These are phyloP conservation scores for Ogataea allantospora DNA, from an alignment of 805 yeast genomes.

Conservation along the genomic window DNA sequence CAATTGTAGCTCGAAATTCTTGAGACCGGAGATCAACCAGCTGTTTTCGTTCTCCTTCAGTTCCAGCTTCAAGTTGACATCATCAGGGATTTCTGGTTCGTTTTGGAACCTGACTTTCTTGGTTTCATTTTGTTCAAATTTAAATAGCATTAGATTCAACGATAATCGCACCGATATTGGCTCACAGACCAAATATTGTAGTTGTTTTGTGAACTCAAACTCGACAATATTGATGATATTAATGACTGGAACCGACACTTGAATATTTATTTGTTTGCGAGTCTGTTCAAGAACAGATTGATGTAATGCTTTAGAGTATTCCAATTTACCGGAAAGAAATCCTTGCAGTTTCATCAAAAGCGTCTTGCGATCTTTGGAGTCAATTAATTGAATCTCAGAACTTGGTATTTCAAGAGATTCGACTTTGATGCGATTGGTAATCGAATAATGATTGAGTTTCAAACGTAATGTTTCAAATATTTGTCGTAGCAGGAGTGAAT, in stretches of 20 bases:
- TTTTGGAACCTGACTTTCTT: constrained; percentile 31
- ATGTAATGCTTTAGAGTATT: constrained; percentile 4
- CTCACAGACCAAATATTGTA: constrained; percentile 59
- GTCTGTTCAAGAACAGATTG: constrained; percentile 2
- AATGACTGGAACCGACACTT: constrained; percentile 61
- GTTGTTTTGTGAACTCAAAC: constrained; percentile 37
- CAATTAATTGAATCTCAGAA: too few relatives aligned
- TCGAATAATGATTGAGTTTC: constrained; percentile 30
- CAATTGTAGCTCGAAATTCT: constrained; percentile 43
- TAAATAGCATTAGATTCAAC: constrained; percentile 32
- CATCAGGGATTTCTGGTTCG: constrained; percentile 20
- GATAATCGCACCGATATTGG: constrained; percentile 48
- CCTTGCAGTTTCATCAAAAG: constrained; percentile 17
- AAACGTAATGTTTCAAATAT: constrained; percentile 23
- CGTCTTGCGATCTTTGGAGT: too few relatives aligned
- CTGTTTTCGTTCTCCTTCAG: constrained; percentile 44
- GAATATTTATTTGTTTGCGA: constrained; percentile 36
- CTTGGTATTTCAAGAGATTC: constrained; percentile 11
- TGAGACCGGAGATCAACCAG: constrained; percentile 81
- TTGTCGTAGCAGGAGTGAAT: constrained; percentile 21
- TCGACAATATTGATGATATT: constrained; percentile 61
- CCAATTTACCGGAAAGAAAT: constrained; percentile 15
- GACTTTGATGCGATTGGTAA: constrained; percentile 22
- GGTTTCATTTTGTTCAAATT: constrained; percentile 21
- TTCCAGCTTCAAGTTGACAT: constrained; percentile 24